phyloP scores from a whole-genome alignment of 305 asterid genomes.

The Petunia hybrid region DNA sequence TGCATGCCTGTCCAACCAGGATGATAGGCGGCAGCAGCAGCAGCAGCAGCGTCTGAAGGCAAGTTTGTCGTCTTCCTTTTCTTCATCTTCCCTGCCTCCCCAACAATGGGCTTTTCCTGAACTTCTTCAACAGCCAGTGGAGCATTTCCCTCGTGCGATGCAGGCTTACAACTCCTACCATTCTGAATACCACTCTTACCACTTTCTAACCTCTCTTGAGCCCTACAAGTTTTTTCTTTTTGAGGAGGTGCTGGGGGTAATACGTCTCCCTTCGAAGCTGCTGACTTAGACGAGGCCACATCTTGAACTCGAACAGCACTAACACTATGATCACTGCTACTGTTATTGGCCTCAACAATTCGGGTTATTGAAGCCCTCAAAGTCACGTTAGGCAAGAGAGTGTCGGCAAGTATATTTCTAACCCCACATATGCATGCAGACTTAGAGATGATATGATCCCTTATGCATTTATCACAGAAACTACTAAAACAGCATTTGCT shows the following conservation, averaged over 20 bases:
- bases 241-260: not conserved
- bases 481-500: not conserved
- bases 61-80: constrained; percentile 46
- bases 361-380: constrained; percentile 28
- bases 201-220: constrained; percentile 53
- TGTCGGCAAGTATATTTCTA: constrained; percentile 26
- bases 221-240: not conserved
- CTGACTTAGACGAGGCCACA: not conserved
- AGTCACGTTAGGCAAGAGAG: constrained; percentile 32
- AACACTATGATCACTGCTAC: constrained; percentile 19
- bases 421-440: constrained; percentile 31
- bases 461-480: not conserved
- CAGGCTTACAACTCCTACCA: constrained; percentile 43
- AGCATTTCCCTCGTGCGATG: constrained; percentile 64
- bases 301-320: constrained; percentile 21
- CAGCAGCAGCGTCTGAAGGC: not conserved
- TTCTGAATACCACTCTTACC: constrained; percentile 26
- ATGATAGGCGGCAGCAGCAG: not conserved
- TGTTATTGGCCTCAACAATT: constrained; percentile 15
- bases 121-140: constrained; percentile 83
- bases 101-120: constrained; percentile 71
- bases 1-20: not conserved
- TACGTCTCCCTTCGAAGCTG: constrained; percentile 14
- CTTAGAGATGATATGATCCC: constrained; percentile 27
- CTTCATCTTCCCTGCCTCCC: constrained; percentile 90